Percentiles rank a stretch among this genome's conserved stretches.
Evolutionary conservation across 2,329 filamentous ascomycete genomes (phyloP).

Genomic region (Tolypocladium ovalisporum): DNA sequence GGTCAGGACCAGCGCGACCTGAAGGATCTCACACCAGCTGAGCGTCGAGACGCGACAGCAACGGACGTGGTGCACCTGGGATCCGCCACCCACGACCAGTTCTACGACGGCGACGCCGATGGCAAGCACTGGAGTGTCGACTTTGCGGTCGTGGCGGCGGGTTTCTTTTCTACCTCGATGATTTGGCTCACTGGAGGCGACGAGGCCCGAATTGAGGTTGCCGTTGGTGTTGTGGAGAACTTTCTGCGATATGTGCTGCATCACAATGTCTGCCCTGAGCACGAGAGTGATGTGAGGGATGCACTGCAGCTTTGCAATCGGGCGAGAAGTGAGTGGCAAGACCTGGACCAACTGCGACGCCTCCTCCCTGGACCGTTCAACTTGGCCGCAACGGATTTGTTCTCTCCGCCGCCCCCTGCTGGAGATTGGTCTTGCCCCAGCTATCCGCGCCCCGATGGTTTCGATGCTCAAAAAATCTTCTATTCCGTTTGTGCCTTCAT

Average conservation of each 20-base stretch:
- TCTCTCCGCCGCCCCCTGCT: constrained; percentile 29
- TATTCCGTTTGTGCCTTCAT: constrained; percentile 32
- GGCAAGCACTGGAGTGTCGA: constrained; percentile 63
- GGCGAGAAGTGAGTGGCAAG: constrained; percentile 57
- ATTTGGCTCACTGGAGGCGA: constrained; percentile 46
- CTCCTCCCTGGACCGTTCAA: constrained; percentile 72
- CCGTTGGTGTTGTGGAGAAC: constrained; percentile 62
- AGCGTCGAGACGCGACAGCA: constrained; percentile 54
- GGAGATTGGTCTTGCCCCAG: constrained; percentile 17
- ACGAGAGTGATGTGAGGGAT: constrained; percentile 51
- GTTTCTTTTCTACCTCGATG: constrained; percentile 59
- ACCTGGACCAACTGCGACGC: constrained; percentile 37
- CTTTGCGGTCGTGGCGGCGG: constrained; percentile 66
- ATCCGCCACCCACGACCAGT: constrained; percentile 29
- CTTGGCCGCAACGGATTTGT: constrained; percentile 58
- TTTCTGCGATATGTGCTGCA: constrained; percentile 82
- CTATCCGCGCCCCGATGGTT: constrained; percentile 23
- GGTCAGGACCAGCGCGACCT: constrained; percentile 47
- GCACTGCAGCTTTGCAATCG: constrained; percentile 57
- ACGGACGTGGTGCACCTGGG: constrained; percentile 44
- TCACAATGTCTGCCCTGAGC: constrained; percentile 80
- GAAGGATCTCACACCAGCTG: constrained; percentile 41
- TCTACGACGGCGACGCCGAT: constrained; percentile 38
- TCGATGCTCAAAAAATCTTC: constrained; percentile 30
- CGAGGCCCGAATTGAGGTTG: constrained; percentile 38